Base-by-base conservation (phyloP, 345 rosid species). In the Melastoma malabathricum region DNA sequence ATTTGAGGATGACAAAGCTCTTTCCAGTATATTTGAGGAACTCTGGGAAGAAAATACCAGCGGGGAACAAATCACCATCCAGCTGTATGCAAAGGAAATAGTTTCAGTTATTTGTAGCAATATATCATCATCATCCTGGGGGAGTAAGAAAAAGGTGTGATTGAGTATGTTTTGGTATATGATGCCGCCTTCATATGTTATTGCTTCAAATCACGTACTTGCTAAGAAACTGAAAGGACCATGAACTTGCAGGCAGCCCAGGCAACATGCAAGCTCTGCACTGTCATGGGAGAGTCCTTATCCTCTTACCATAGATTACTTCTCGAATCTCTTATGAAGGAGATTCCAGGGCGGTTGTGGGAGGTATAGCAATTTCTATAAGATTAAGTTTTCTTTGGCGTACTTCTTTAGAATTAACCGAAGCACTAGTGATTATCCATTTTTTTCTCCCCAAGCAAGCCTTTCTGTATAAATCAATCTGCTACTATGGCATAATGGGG, bases 41-140 rank as follows among this genome's bases (percentile, higher is more conserved):
- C 68, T 90, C 53, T 90, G 96, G 98, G 96, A 90, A 75, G 98
- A 90, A 72, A 81, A 68, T 53, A 75, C 84, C 43, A 82, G 92
- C 68, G 90, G 92, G 45, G 98, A 90, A 65, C 73, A 83, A 59
- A 65, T 83, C 48, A 78, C 96, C 44, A 72, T 80, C 47, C 98
- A 90, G 59, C 68, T 90, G 72, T 90, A 80, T 72, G 64, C 82
- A 64, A 75, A 34, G 59, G 98, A 90, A 78, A 82, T 86, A 60
- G 74, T 90, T 56, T 69, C 75, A 58, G 83, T 81, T 67, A 67
- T 90, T 51, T 75, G 83, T 58, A 84, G 77, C 69, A 72, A 78
- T 75, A 76, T 90, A 48, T 56, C 82, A 47, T 73, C 86, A 46
- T 83, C 98, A 50, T 90, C 98, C 23, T 86, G 98, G 98, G 66